Conservation (phyloP, 768 basidiomycete species). For the Daedaleopsis nitida region DNA sequence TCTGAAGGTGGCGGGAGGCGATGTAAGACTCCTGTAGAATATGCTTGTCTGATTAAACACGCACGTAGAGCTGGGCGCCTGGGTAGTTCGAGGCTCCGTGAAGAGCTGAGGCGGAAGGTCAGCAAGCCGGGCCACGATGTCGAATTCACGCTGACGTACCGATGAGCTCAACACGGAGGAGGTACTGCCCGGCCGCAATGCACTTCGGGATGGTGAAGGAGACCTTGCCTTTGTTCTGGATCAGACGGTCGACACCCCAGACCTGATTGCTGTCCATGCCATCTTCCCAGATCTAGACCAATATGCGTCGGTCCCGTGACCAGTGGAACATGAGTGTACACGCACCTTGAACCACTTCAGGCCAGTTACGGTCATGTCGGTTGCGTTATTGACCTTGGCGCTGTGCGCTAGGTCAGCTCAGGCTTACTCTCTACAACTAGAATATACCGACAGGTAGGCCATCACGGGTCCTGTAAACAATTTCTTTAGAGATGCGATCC, state of each 20-base stretch:
- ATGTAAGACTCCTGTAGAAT: neutral
- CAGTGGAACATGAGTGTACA: neutral
- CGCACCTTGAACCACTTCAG: conserved; percentile 49
- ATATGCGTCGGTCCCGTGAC: neutral
- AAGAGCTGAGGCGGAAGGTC: conserved; percentile 35
- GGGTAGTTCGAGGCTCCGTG: conserved; percentile 49
- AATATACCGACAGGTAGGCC: conserved; percentile 10
- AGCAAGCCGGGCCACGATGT: neutral
- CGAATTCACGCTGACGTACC: conserved; percentile 32
- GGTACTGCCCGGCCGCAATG: conserved; percentile 48
- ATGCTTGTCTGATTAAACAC: neutral
- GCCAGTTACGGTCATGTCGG: conserved; percentile 47
- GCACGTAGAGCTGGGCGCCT: conserved; percentile 58
- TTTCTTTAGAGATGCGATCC: neutral
- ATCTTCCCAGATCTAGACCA: conserved; percentile 48
- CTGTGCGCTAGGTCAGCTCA: conserved; percentile 29
- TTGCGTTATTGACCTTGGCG: conserved; percentile 47
- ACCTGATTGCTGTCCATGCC: conserved; percentile 35
- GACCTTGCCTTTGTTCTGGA: conserved; percentile 51
- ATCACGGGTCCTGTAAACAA: conserved; percentile 10
- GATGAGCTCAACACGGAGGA: conserved; percentile 53
- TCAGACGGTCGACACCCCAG: conserved; percentile 52
- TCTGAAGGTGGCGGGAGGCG: conserved; percentile 17
- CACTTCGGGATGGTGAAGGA: conserved; percentile 50
- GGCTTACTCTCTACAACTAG: neutral